Evolutionary conservation across 148 eudicot species (phyloP), one percentile per base, ranked within the genome.

Genomic region (Amaranthus cruentus): DNA sequence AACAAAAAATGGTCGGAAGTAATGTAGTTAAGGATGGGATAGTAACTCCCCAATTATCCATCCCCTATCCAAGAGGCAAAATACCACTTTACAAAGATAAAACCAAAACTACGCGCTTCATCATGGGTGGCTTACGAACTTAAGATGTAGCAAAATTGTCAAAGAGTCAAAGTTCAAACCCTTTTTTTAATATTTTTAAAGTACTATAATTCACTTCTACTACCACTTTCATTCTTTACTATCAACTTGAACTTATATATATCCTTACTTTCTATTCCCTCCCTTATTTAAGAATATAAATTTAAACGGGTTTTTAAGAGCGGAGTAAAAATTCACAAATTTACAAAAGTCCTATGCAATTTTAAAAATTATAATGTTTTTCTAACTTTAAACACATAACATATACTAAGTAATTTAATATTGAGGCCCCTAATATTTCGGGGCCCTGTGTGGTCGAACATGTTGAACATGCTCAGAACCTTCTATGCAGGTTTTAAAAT

Each of bases 101-200:
- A 66, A 28, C 43, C 10, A 62, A 72, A 61, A 60, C 57, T 47
- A 72, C 75, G 53, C 69, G 70, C 76, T 55, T 44, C 3, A 72
- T 47, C 9, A 14, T 28, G 38, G 21, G 28, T 62, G 47, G 10
- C 63, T 47, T 28, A 66, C 54, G 11, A 59, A 15, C 62, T 15
- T 12, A 13, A 50, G 55, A 38, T n/a, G 58, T 21, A 10, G 51
- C 58, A 28, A 69, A 44, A 69, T 79, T 71, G 90, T 87, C 90
- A 81, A 87, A 90, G 80, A 57, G 91, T 88, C 91, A 84, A 85
- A 83, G 54, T 84, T 83, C 76, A 83, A 78, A 79, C 73, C 83
- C 75, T 72, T 52, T 68, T 28, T 10, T 21, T 70, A 73, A 51
- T 56, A 43, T 59, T 49, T 47, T 4, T 72, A 64, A 66, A 55